Percentiles rank a stretch among this genome's conserved stretches.
Evolutionary conservation across 495 filamentous ascomycete species (phyloP).

Genomic region (Hypomontagnella submonticulosa): DNA sequence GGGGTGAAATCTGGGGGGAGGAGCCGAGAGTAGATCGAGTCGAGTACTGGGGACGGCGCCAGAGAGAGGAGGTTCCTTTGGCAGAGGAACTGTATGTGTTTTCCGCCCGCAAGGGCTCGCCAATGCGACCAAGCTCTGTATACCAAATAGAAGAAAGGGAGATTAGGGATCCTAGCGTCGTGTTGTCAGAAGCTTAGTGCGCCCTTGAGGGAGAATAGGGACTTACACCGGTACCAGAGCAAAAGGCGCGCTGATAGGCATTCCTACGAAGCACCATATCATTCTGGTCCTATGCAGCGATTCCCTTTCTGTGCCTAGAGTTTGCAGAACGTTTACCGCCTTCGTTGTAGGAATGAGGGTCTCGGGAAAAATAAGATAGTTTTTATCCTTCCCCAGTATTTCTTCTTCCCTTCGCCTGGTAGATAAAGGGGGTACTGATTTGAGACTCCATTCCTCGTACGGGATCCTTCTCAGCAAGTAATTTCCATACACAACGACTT

Average conservation of each 20-base stretch:
- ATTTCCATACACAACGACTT: slow-evolving; percentile 87
- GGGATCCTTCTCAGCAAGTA: slow-evolving; percentile 84
- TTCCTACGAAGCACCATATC: slow-evolving; percentile 80
- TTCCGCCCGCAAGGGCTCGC: slow-evolving; percentile 82
- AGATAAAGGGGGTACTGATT: slow-evolving; percentile 89
- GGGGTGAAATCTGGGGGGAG: slow-evolving; percentile 4
- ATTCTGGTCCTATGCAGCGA: slow-evolving; percentile 77
- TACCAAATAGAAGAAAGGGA: slow-evolving; percentile 96
- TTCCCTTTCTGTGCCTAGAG: slow-evolving; percentile 81
- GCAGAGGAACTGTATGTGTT: slow-evolving; percentile 83
- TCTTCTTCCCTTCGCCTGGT: slow-evolving; percentile 70
- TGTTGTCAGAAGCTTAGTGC: slow-evolving; percentile 17
- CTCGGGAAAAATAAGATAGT: slow-evolving; percentile 82
- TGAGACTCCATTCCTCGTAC: slow-evolving; percentile 96
- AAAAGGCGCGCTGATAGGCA: slow-evolving; percentile 86
- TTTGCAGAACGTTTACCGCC: slow-evolving; percentile 69
- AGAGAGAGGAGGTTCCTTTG: slow-evolving; percentile 73
- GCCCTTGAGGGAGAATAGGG: slow-evolving; percentile 9
- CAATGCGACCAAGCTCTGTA: slow-evolving; percentile 80
- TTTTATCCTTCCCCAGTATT: slow-evolving; percentile 69
- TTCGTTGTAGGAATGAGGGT: slow-evolving; percentile 71
- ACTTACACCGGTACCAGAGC: slow-evolving; percentile 86
- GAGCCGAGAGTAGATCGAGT: slow-evolving; percentile 72
- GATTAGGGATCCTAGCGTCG: slow-evolving; percentile 78
- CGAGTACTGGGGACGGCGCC: slow-evolving; percentile 71